These are phyloP conservation scores for Conticribra guillardii DNA, from an alignment of 108 stramenopile genomes.

Conservation along the genomic window DNA sequence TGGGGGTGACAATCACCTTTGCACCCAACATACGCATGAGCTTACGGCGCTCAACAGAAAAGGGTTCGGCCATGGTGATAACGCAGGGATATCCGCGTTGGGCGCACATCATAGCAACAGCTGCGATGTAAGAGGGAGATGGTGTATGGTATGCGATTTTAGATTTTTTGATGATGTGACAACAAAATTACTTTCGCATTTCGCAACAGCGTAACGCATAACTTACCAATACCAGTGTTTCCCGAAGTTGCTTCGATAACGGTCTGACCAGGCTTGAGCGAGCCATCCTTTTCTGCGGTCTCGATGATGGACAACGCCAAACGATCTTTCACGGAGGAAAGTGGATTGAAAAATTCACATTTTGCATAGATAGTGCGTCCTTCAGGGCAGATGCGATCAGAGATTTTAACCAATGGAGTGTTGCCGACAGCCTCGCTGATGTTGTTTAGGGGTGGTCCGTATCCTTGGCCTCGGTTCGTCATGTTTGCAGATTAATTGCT, in stretches of 20 bases:
- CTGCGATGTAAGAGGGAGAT: conserved; percentile 4
- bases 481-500: no score
- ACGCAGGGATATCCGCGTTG: conserved; percentile 81
- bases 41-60: conserved; percentile 70
- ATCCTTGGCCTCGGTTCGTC: conserved; percentile 42
- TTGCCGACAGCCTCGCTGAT: conserved; percentile 67
- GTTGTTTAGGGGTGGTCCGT: conserved; percentile 49
- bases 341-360: conserved; percentile 87
- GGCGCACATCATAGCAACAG: conserved; percentile 59
- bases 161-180: not conserved
- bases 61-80: conserved; percentile 74
- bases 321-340: conserved; percentile 92
- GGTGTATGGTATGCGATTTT: not conserved
- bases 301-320: conserved; percentile 84
- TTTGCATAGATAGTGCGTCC: conserved; percentile 80
- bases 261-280: conserved; percentile 86
- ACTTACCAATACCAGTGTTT: conserved; percentile 93
- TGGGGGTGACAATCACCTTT: conserved; percentile 66
- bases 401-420: conserved; percentile 64
- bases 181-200: not conserved
- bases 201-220: conserved; percentile 24
- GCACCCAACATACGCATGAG: conserved; percentile 78
- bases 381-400: conserved; percentile 44
- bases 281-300: conserved; percentile 78
- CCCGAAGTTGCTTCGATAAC: conserved; percentile 95